A percentile compares a stretch with the other conserved stretches of the same genome.
Evolutionary conservation across 306 rosid genomes (phyloP).

Genomic region (Cucurbita moschata): DNA sequence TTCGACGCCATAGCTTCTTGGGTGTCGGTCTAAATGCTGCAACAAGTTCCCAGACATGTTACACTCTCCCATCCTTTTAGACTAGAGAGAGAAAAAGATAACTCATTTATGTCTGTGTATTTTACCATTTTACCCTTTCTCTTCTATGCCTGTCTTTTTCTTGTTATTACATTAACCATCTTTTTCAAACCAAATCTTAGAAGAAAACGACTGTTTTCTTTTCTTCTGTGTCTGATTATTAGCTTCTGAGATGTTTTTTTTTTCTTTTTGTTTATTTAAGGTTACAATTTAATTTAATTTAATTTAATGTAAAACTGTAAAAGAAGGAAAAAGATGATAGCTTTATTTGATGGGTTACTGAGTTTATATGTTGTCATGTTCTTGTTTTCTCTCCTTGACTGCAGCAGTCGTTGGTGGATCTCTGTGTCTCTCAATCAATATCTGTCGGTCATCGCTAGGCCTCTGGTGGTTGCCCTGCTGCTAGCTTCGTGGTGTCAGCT

Average conservation of each 20-base stretch:
- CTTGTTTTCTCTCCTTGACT: no score
- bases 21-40: background rate
- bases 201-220: background rate
- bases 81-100: background rate
- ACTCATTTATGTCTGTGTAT: background rate
- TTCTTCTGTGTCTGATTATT: background rate
- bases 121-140: background rate
- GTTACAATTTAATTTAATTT: background rate
- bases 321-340: no score
- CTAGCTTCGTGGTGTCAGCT: no score
- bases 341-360: no score
- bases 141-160: background rate
- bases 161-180: background rate
- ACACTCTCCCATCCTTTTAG: background rate
- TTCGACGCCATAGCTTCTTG: slow-evolving; percentile 4
- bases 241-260: background rate
- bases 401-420: no score
- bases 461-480: no score
- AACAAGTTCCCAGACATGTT: slow-evolving; percentile 13
- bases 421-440: no score
- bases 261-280: background rate
- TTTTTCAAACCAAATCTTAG: background rate
- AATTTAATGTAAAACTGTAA: background rate
- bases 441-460: no score
- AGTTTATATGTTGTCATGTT: no score